A percentile compares a stretch with the other conserved stretches of the same genome.
These are phyloP conservation scores for Claviceps purpurea DNA, from an alignment of 2,329 filamentous ascomycete genomes.

Conservation along the genomic window DNA sequence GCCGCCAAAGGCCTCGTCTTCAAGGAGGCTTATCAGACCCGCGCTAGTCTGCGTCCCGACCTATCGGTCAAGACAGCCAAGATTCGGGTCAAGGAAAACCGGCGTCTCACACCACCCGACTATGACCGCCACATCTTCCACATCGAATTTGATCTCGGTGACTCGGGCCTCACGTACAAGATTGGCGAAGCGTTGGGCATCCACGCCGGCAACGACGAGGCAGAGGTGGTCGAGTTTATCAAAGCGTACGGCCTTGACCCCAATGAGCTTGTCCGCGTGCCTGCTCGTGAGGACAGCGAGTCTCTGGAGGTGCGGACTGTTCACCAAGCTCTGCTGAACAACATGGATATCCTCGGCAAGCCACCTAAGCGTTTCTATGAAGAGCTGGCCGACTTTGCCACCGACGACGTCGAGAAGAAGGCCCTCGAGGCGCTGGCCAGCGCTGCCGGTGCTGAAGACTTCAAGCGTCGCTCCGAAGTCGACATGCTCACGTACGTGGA, in stretches of 20 bases:
- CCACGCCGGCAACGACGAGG: slow-evolving; percentile 82
- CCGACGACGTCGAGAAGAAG: slow-evolving; percentile 69
- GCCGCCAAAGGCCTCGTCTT: slow-evolving; percentile 81
- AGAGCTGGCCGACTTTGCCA: slow-evolving; percentile 71
- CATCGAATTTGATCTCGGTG: slow-evolving; percentile 92
- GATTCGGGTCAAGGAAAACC: slow-evolving; percentile 88
- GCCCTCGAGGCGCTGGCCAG: slow-evolving; percentile 65
- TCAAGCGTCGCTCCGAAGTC: slow-evolving; percentile 83
- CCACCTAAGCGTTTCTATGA: slow-evolving; percentile 98
- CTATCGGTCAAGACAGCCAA: slow-evolving; percentile 73
- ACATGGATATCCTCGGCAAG: slow-evolving; percentile 91
- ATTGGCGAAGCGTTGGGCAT: slow-evolving; percentile 96
- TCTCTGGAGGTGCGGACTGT: slow-evolving; percentile 80
- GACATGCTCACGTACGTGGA: slow-evolving; percentile 89
- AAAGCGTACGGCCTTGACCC: slow-evolving; percentile 74
- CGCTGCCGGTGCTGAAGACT: slow-evolving; percentile 70
- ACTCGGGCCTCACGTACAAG: slow-evolving; percentile 85
- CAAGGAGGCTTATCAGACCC: slow-evolving; percentile 82
- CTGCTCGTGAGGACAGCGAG: slow-evolving; percentile 62
- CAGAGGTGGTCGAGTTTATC: slow-evolving; percentile 74
- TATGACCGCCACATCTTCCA: slow-evolving; percentile 99
- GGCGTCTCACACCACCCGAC: slow-evolving; percentile 70
- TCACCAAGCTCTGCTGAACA: slow-evolving; percentile 82
- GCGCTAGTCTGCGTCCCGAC: slow-evolving; percentile 66
- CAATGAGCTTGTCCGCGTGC: slow-evolving; percentile 79